Conservation (phyloP, 1,284 basidiomycete species). For the Cutaneotrichosporon sp. region DNA sequence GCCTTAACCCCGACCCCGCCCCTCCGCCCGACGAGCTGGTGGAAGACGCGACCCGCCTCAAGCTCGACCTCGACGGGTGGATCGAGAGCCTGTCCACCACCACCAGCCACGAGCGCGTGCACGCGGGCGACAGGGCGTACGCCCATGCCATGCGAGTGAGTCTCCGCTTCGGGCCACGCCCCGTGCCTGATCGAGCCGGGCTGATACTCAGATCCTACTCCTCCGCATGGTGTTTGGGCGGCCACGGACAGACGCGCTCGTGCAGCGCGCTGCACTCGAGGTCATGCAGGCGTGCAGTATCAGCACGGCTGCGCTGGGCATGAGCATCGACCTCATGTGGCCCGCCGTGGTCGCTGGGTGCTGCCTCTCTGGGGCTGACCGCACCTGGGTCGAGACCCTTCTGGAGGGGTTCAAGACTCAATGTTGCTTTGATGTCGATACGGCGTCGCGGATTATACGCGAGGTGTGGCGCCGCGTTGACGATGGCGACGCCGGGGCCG, state of each 20-base stretch:
- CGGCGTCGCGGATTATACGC: constrained; percentile 57
- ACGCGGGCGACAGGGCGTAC: constrained; percentile 54
- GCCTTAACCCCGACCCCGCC: no score
- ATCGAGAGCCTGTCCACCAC: constrained; percentile 43
- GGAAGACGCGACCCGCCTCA: constrained; percentile 43
- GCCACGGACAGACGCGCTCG: constrained; percentile 50
- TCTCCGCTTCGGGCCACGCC: no score
- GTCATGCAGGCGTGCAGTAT: constrained; percentile 49
- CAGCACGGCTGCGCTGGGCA: constrained; percentile 48
- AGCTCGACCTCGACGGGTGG: constrained; percentile 51
- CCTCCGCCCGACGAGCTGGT: constrained; percentile 10
- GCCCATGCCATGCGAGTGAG: constrained; percentile 54
- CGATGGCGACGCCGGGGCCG: constrained; percentile 32
- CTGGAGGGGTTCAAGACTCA: constrained; percentile 57
- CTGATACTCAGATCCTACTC: constrained; percentile 55
- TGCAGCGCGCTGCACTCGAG: constrained; percentile 51
- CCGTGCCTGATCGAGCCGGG: neutral
- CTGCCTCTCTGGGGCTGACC: constrained; percentile 51
- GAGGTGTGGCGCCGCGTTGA: constrained; percentile 54
- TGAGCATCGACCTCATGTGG: constrained; percentile 56
- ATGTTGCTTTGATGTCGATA: constrained; percentile 60
- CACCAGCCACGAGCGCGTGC: constrained; percentile 48
- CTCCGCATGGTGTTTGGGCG: constrained; percentile 57
- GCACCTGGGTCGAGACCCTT: constrained; percentile 55
- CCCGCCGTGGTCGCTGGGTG: constrained; percentile 58